Conservation (phyloP, 2,329 filamentous ascomycete species). For the Xylaria sp. region DNA sequence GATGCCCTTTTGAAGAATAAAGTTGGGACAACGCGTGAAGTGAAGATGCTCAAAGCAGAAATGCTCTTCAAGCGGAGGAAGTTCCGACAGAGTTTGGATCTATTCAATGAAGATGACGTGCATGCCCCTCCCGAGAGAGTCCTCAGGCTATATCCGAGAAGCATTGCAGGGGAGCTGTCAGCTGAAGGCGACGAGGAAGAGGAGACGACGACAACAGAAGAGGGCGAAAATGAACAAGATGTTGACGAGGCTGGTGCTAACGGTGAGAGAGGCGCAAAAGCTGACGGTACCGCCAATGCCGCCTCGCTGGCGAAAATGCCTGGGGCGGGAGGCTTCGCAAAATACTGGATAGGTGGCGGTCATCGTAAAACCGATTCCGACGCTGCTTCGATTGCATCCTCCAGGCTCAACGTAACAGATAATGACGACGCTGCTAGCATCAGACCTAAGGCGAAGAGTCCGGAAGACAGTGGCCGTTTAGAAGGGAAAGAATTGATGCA, state of each 20-base stretch:
- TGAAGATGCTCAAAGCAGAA: slow-evolving; percentile 92
- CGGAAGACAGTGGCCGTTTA: slow-evolving; percentile 57
- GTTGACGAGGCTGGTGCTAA: slow-evolving; percentile 43
- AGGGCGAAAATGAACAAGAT: slow-evolving; percentile 47
- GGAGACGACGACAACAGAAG: slow-evolving; percentile 57
- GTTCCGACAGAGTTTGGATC: slow-evolving; percentile 83
- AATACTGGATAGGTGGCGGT: slow-evolving; percentile 54
- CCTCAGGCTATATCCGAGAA: slow-evolving; percentile 79
- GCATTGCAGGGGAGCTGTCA: slow-evolving; percentile 83
- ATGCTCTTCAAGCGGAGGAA: slow-evolving; percentile 80
- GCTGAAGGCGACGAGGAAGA: slow-evolving; percentile 55
- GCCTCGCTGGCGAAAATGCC: slow-evolving; percentile 47
- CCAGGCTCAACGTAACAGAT: slow-evolving; percentile 56
- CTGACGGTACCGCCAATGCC: slow-evolving; percentile 33
- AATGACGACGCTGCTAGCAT: slow-evolving; percentile 61
- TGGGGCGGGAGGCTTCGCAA: slow-evolving; percentile 53
- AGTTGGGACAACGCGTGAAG: slow-evolving; percentile 76
- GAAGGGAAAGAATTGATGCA: slow-evolving; percentile 84
- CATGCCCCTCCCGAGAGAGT: slow-evolving; percentile 89
- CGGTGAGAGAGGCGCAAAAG: slow-evolving; percentile 42
- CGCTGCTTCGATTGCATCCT: slow-evolving; percentile 65
- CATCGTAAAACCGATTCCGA: slow-evolving; percentile 55
- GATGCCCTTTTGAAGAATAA: slow-evolving; percentile 89
- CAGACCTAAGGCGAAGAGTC: slow-evolving; percentile 51
- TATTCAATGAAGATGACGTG: slow-evolving; percentile 84